Base-by-base conservation (phyloP, 768 basidiomycete genomes). In the Tylopilus sp. region DNA sequence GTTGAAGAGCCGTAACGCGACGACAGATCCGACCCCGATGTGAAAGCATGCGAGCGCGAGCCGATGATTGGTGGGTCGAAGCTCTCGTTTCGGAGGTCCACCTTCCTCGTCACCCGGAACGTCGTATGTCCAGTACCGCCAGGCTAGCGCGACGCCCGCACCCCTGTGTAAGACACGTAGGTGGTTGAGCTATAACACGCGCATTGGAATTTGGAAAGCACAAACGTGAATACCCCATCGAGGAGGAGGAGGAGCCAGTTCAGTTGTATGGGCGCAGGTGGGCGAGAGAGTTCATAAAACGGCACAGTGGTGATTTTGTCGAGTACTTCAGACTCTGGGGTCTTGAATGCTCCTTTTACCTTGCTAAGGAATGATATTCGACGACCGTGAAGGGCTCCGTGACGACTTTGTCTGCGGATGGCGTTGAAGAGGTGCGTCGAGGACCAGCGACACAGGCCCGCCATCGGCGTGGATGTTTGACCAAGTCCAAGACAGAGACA, bases 161-260 rank as follows among this genome's bases (percentile, higher is more conserved):
- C 68, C 62, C 6, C 66, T 67, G 54, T n/a, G n/a, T n/a, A 21
- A 4, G 33, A 45, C 13, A 30, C 17, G 34, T 6, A 19, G 45
- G 14, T 6, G 16, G 50, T 37, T 34, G 40, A 33, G 45, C 13
- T 2, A 42, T 14, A 42, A 38, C 40, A 30, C 10, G 25, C 41
- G 28, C 31, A 17, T 8, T 24, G 48, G 29, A 34, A 10, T 12
- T 6, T 6, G 12, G 12, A 36, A 21, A 38, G 24, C 34, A 66
- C 66, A 44, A 48, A 68, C 67, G 69, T 70, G 48, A 68, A 68
- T 11, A 68, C 46, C 1, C 59, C 64, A 29, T 68, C 66, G 26
- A 68, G 30, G 24, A 68, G 47, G 40, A 68, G 64, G 36, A 70
- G 62, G 21, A 61, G 10, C 67, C 58, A 62, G 21, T 68, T 64